These are phyloP conservation scores for Amniculicola lignicola DNA, from an alignment of 495 filamentous ascomycete genomes.

Conservation along the genomic window DNA sequence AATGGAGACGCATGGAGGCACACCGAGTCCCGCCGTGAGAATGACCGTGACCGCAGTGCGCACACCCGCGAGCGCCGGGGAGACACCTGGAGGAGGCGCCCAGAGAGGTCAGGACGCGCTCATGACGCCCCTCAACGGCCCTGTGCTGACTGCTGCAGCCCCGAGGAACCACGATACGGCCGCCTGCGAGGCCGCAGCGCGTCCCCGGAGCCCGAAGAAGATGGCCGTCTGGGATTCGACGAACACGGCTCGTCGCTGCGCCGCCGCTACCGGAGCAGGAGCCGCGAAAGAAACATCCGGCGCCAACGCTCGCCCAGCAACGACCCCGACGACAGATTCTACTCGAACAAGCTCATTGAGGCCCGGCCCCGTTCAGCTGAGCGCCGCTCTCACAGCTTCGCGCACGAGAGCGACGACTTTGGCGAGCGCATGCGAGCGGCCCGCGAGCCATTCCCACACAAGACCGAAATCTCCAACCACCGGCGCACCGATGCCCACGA, in stretches of 20 bases:
- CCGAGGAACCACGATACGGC: conserved; percentile 32
- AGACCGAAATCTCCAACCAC: conserved; percentile 53
- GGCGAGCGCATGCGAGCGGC: conserved; percentile 39
- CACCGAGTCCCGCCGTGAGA: too few relatives aligned
- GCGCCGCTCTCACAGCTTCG: not conserved
- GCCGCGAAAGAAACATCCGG: too few relatives aligned
- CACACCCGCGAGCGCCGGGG: conserved; percentile 1
- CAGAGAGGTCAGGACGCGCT: not conserved
- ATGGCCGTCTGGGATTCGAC: conserved; percentile 53
- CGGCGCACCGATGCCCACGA: conserved; percentile 65
- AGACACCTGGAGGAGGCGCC: not conserved
- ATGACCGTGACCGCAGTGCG: too few relatives aligned
- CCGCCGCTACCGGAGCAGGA: conserved; percentile 14
- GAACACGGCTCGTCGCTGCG: conserved; percentile 34
- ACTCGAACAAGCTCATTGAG: too few relatives aligned
- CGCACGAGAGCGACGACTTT: conserved; percentile 8
- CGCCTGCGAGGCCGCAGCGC: conserved; percentile 64
- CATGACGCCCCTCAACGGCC: not conserved
- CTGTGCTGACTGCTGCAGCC: conserved; percentile 4
- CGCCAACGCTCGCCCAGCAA: too few relatives aligned
- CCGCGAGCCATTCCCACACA: conserved; percentile 69
- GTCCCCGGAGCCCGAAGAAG: conserved; percentile 67
- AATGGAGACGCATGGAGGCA: too few relatives aligned
- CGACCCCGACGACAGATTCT: too few relatives aligned
- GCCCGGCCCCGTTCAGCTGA: too few relatives aligned